Evolutionary conservation across 768 basidiomycete species (phyloP).

Genomic region (Boletus pseudopeckii): DNA sequence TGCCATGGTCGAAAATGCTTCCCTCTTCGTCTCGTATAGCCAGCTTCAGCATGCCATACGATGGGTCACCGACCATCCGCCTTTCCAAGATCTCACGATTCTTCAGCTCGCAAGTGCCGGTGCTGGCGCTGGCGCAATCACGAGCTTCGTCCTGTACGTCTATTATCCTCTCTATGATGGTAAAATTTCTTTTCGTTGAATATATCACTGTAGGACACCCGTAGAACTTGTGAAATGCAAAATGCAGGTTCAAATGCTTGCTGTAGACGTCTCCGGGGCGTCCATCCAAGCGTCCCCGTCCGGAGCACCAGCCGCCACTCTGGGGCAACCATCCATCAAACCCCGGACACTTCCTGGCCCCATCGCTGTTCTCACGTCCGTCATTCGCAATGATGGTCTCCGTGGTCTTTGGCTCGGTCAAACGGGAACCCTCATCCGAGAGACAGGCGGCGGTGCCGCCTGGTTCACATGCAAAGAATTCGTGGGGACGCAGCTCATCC

Average conservation of each 20-base stretch:
- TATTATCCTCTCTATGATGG: too few species aligned
- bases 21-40: constrained; percentile 82
- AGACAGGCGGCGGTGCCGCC: constrained; percentile 85
- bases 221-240: constrained; percentile 96
- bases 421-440: constrained; percentile 87
- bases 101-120: constrained; percentile 76
- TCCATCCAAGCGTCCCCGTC: constrained; percentile 14
- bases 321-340: constrained; percentile 9
- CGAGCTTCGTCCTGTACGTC: constrained; percentile 84
- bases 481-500: constrained; percentile 58
- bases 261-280: constrained; percentile 21
- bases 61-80: constrained; percentile 33
- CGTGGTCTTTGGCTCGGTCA: constrained; percentile 97
- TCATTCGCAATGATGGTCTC: constrained; percentile 65
- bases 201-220: constrained; percentile 58
- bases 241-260: constrained; percentile 94
- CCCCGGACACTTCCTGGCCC: constrained; percentile 61
- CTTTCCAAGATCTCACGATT: constrained; percentile 48
- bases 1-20: constrained; percentile 89
- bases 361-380: constrained; percentile 57
- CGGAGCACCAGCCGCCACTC: constrained; percentile 13
- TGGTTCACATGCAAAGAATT: constrained; percentile 93
- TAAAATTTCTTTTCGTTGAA: not conserved
- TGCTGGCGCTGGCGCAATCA: constrained; percentile 80
- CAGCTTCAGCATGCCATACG: constrained; percentile 66